These are phyloP conservation scores for Peniophora sp. DNA, from an alignment of 1,284 basidiomycete genomes.

Conservation along the genomic window DNA sequence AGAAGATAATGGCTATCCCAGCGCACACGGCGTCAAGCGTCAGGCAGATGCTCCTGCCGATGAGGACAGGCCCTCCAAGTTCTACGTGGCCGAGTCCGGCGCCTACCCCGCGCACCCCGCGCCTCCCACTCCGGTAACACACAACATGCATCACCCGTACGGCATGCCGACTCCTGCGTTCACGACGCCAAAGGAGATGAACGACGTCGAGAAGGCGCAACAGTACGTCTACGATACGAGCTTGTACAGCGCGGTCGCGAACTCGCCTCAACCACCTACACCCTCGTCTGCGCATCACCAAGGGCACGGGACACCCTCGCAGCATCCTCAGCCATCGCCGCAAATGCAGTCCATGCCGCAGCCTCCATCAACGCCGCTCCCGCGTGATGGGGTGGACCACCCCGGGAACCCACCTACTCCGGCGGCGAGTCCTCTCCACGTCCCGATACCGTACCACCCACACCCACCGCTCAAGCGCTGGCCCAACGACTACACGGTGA, in stretches of 20 bases:
- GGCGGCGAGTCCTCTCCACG: constrained; percentile 3
- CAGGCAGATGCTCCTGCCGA: constrained; percentile 10
- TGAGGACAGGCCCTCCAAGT: constrained; percentile 13
- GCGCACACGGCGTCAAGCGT: constrained; percentile 9
- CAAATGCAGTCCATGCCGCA: background rate
- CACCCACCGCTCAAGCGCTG: constrained; percentile 56
- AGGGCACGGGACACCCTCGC: background rate
- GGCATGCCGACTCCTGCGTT: background rate
- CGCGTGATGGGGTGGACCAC: constrained; percentile 5
- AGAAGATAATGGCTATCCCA: background rate
- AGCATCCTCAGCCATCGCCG: background rate
- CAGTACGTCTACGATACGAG: background rate
- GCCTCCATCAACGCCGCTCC: constrained; percentile 4
- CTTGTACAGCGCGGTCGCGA: background rate
- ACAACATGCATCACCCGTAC: background rate
- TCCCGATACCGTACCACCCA: constrained; percentile 35
- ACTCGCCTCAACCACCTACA: background rate
- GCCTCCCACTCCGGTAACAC: background rate
- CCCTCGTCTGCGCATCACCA: background rate
- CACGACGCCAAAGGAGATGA: too few species aligned
- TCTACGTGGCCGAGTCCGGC: constrained; percentile 10
- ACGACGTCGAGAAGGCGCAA: background rate
- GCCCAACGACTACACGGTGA: constrained; percentile 65
- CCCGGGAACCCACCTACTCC: constrained; percentile 7
- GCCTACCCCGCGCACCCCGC: constrained; percentile 1